Conservation (phyloP, 2,329 filamentous ascomycete genomes). For the Biscogniauxia sp. region DNA sequence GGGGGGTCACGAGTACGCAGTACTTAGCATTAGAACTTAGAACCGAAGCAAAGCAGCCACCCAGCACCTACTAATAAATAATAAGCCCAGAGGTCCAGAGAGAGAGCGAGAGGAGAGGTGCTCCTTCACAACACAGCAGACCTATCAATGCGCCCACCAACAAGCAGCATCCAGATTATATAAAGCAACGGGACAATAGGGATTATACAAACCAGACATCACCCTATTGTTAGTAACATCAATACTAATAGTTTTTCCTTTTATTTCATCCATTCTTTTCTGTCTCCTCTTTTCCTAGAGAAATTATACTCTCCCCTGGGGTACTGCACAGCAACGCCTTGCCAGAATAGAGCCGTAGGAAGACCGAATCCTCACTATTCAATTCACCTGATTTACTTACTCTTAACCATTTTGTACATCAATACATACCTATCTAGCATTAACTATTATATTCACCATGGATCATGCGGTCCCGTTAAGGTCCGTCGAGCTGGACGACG, state of each 20-base stretch:
- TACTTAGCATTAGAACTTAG: no score
- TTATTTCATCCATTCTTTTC: neutral
- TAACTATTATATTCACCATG: neutral
- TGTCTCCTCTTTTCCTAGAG: neutral
- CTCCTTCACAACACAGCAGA: no score
- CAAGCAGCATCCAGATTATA: neutral
- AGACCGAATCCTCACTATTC: neutral
- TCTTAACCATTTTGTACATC: no score
- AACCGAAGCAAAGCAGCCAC: neutral
- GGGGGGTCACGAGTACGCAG: neutral
- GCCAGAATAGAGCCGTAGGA: neutral
- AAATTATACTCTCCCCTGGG: slow-evolving; percentile 3
- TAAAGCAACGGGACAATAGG: neutral
- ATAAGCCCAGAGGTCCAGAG: no score
- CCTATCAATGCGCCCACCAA: neutral
- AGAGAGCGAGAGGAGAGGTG: no score
- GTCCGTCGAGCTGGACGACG: neutral
- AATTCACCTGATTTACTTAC: neutral
- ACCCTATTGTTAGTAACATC: neutral
- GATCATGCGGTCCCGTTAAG: neutral
- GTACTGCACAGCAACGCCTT: neutral
- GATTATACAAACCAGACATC: neutral
- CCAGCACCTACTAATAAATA: neutral
- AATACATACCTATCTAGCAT: no score
- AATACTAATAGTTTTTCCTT: neutral